These are phyloP conservation scores for Cordyceps militaris DNA, from an alignment of 2,329 filamentous ascomycete genomes.

Conservation along the genomic window DNA sequence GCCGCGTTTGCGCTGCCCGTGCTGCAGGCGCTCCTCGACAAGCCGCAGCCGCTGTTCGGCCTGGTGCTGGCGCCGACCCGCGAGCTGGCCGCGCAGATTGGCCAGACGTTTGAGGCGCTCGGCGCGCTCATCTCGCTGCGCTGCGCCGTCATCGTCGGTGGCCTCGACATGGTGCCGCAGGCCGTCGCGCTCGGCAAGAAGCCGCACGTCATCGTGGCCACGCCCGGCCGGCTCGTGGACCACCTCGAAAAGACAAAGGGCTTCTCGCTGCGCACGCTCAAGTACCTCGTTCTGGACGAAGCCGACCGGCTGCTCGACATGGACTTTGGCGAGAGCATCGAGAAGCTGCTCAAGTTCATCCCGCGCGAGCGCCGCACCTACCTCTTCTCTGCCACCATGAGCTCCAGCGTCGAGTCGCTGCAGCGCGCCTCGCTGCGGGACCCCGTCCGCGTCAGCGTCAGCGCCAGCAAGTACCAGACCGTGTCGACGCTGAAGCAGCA, in stretches of 20 bases:
- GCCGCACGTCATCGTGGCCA: slow-evolving; percentile 89
- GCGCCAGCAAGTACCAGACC: slow-evolving; percentile 79
- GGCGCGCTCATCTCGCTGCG: slow-evolving; percentile 83
- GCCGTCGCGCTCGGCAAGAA: slow-evolving; percentile 90
- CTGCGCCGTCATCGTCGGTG: slow-evolving; percentile 80
- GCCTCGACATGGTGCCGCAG: slow-evolving; percentile 93
- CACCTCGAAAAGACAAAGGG: slow-evolving; percentile 96
- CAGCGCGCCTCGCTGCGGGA: slow-evolving; percentile 84
- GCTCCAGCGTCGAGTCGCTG: slow-evolving; percentile 83
- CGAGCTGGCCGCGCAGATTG: slow-evolving; percentile 88
- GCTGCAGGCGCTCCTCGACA: slow-evolving; percentile 81
- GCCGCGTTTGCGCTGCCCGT: slow-evolving; percentile 92
- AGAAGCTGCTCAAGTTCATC: slow-evolving; percentile 87
- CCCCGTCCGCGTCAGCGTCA: slow-evolving; percentile 76
- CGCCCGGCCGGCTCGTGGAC: slow-evolving; percentile 80
- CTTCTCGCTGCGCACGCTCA: slow-evolving; percentile 74
- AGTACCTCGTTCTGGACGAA: slow-evolving; percentile 92
- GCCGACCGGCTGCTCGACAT: slow-evolving; percentile 87
- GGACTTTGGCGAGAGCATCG: slow-evolving; percentile 86
- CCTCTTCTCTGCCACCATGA: slow-evolving; percentile 92
- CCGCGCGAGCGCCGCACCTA: slow-evolving; percentile 73
- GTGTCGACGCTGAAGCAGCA: slow-evolving; percentile 82
- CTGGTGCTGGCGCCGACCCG: slow-evolving; percentile 88
- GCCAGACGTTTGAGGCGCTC: slow-evolving; percentile 78
- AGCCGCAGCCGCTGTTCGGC: slow-evolving; percentile 79